Conservation (phyloP, 176 grass and related monocot genomes). For the Carex littledalei region DNA sequence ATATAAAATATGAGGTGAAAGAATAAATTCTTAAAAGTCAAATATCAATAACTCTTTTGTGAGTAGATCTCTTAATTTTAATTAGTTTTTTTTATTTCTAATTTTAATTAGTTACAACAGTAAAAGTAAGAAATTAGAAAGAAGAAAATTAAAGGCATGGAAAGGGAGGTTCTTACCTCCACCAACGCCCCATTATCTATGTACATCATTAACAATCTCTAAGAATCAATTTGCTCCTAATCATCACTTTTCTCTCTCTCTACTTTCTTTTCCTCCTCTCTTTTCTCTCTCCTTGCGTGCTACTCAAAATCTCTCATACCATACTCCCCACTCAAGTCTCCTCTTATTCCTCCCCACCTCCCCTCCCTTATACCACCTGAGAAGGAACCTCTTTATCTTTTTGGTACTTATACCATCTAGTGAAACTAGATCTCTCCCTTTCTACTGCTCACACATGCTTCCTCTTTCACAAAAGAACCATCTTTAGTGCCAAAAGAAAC, state of each 20-base stretch:
- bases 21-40: too few species aligned
- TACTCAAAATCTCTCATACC: conserved; percentile 33
- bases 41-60: background rate
- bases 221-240: conserved; percentile 23
- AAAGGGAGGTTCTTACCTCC: conserved; percentile 24
- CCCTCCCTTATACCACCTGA: conserved; percentile 8
- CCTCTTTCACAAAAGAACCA: conserved; percentile 5
- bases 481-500: background rate
- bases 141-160: background rate
- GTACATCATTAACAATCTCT: conserved; percentile 15
- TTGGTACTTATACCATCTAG: conserved; percentile 19
- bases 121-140: conserved; percentile 20
- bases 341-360: conserved; percentile 48
- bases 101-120: conserved; percentile 17
- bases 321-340: conserved; percentile 41
- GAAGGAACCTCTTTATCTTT: conserved; percentile 33
- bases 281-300: conserved; percentile 31
- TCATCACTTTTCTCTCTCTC: conserved; percentile 15
- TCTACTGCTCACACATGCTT: conserved; percentile 15
- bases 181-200: conserved; percentile 3
- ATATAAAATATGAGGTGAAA: too few species aligned
- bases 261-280: background rate
- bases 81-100: background rate
- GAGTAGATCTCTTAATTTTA: background rate
- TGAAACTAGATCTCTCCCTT: conserved; percentile 24